Conservation (phyloP, 495 filamentous ascomycete genomes). For the Hypoxylon cercidicola region DNA sequence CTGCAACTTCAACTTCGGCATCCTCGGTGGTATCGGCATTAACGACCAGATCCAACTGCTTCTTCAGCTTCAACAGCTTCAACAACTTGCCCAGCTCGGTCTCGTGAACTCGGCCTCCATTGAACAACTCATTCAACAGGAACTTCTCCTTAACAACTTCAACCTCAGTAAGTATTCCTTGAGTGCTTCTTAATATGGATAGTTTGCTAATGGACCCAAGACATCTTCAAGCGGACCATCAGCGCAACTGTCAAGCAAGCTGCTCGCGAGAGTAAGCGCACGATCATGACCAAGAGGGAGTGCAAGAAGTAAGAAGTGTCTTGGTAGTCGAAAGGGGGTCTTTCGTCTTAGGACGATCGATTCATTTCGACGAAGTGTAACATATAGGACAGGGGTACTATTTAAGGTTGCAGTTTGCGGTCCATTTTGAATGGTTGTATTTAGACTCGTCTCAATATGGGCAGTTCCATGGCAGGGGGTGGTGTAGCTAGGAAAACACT, state of each 20-base stretch:
- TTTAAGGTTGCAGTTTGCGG: slow-evolving; percentile 11
- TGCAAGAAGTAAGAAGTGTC: slow-evolving; percentile 26
- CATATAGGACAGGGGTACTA: slow-evolving; percentile 6
- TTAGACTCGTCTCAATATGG: too few relatives aligned
- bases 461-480: neutral
- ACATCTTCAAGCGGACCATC: slow-evolving; percentile 53
- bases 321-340: neutral
- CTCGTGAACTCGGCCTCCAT: slow-evolving; percentile 49
- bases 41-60: slow-evolving; percentile 53
- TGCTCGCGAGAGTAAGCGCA: slow-evolving; percentile 35
- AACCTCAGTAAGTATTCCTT: slow-evolving; percentile 45
- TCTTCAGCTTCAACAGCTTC: slow-evolving; percentile 54
- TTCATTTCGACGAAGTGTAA: neutral
- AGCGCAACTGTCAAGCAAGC: slow-evolving; percentile 42
- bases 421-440: neutral
- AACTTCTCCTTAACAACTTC: slow-evolving; percentile 46
- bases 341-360: neutral
- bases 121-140: slow-evolving; percentile 50
- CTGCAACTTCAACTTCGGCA: slow-evolving; percentile 45
- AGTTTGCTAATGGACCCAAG: slow-evolving; percentile 34
- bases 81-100: slow-evolving; percentile 53
- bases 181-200: neutral
- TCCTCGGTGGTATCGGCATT: slow-evolving; percentile 44
- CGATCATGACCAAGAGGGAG: slow-evolving; percentile 30
- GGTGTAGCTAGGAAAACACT: slow-evolving; percentile 3